Evolutionary conservation across 768 basidiomycete genomes (phyloP), one percentile per base, ranked within the genome.

Genomic region (Sarcodon sp.): DNA sequence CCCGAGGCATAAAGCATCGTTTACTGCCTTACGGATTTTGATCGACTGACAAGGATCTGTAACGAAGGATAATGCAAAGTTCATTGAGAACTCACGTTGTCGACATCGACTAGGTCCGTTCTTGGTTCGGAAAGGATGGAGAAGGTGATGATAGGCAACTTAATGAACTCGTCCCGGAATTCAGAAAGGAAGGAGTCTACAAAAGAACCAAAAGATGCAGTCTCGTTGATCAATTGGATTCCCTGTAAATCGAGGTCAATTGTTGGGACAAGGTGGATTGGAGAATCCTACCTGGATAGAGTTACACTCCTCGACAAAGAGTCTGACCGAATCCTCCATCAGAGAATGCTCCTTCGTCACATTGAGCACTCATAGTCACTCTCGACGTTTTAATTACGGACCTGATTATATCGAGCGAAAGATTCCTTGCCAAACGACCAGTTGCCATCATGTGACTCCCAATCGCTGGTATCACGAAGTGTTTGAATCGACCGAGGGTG

Each of bases 251-350:
- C 1, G 34, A n/a, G 35, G 46, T 54, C 15, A 32, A 39, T 16
- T 12, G 35, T 31, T 0, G 43, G 39, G 36, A 35, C 34, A 12
- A 12, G 12, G 35, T 16, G 12, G 11, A 18, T 13, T 27, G 47
- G 0, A 7, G 51, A 6, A 21, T 2, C 45, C 7, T 46, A 83
- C 86, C 75, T 87, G 87, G 11, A 82, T 68, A 46, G 73, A 72
- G 58, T 87, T 74, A 56, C 83, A 85, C 53, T 87, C 85, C 58
- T 90, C 87, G 4, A 84, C 69, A 47, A 83, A 74, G 12, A 71
- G 64, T 13, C 87, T 73, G 46, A 88, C 66, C 10, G 77, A 68
- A 4, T 73, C 77, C 38, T 88, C 85, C 75, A 86, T 79, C 44
- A 87, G 56, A 45, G 72, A 73, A n/a, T 63, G 64, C 39, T 77